Conservation (phyloP, 2,329 filamentous ascomycete species). For the Chrysosphaeria jannelii region DNA sequence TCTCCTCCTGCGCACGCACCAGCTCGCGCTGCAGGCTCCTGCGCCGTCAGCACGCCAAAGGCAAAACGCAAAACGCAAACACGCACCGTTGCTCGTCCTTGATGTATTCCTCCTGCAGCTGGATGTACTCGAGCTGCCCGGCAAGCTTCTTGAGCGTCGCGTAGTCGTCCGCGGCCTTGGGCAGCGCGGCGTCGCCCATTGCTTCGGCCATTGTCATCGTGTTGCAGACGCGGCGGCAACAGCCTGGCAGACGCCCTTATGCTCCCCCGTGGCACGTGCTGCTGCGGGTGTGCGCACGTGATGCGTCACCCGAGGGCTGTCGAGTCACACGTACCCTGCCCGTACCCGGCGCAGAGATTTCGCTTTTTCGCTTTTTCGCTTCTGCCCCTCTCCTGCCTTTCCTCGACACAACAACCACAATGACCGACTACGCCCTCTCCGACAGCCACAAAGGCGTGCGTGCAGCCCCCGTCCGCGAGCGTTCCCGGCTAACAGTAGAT, state of each 20-base stretch:
- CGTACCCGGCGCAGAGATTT: too few species aligned
- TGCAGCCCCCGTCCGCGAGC: too few species aligned
- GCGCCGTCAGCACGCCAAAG: conserved; percentile 3
- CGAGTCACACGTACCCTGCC: neutral
- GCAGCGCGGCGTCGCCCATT: conserved; percentile 66
- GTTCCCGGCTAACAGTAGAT: too few species aligned
- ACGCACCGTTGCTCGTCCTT: conserved; percentile 87
- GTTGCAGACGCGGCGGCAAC: neutral
- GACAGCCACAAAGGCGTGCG: conserved; percentile 5
- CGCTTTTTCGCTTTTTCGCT: conserved; percentile 7
- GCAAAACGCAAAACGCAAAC: neutral
- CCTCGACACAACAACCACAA: conserved; percentile 3
- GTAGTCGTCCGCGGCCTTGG: conserved; percentile 75
- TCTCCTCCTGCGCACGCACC: conserved; percentile 91
- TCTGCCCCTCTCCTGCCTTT: conserved; percentile 1
- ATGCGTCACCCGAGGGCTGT: too few species aligned
- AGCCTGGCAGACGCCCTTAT: too few species aligned
- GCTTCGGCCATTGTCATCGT: conserved; percentile 1
- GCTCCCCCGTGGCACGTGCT: too few species aligned
- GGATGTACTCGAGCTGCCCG: conserved; percentile 90
- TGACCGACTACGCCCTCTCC: conserved; percentile 7
- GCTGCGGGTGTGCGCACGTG: too few species aligned
- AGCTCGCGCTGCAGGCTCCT: conserved; percentile 92
- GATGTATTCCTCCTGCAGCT: conserved; percentile 98
- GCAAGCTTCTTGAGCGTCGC: conserved; percentile 88